phyloP scores from a whole-genome alignment of 2,329 filamentous ascomycete genomes.

The Penicillium sp. region DNA sequence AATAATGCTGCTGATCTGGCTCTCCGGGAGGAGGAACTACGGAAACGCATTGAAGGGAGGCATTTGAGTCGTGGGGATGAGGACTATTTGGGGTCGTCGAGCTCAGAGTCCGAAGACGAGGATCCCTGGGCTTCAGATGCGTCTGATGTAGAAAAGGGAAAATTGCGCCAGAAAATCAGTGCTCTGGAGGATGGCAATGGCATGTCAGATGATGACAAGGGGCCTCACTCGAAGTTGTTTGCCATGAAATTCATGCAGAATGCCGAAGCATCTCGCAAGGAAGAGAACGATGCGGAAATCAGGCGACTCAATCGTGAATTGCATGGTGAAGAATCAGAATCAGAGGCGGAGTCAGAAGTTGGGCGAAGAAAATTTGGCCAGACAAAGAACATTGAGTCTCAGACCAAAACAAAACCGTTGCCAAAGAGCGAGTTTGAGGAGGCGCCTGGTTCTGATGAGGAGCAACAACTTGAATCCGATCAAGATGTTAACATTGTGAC shows the following conservation, averaged over 20 bases:
- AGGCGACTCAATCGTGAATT: conserved; percentile 66
- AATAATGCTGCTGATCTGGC: conserved; percentile 74
- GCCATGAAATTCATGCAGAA: conserved; percentile 93
- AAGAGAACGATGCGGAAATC: conserved; percentile 72
- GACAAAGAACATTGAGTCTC: conserved; percentile 29
- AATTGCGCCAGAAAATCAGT: conserved; percentile 39
- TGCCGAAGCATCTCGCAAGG: conserved; percentile 70
- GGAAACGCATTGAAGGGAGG: conserved; percentile 70
- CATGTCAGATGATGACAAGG: conserved; percentile 33
- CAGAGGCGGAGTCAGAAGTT: conserved; percentile 49
- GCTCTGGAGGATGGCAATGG: conserved; percentile 48
- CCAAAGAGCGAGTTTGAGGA: conserved; percentile 58
- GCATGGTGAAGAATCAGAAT: conserved; percentile 55
- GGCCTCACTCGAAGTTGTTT: conserved; percentile 61
- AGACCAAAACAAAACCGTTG: conserved; percentile 24
- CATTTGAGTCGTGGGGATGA: conserved; percentile 57
- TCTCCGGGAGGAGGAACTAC: conserved; percentile 72
- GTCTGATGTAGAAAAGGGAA: conserved; percentile 34
- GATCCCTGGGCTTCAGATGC: conserved; percentile 54
- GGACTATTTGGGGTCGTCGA: conserved; percentile 46
- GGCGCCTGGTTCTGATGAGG: conserved; percentile 47
- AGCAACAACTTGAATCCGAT: conserved; percentile 20
- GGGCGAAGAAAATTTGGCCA: conserved; percentile 54
- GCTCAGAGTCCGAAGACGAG: conserved; percentile 56
- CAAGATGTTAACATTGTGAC: conserved; percentile 35